Base-by-base conservation (phyloP, 2,329 filamentous ascomycete species). In the Pyrenochaeta sp. region DNA sequence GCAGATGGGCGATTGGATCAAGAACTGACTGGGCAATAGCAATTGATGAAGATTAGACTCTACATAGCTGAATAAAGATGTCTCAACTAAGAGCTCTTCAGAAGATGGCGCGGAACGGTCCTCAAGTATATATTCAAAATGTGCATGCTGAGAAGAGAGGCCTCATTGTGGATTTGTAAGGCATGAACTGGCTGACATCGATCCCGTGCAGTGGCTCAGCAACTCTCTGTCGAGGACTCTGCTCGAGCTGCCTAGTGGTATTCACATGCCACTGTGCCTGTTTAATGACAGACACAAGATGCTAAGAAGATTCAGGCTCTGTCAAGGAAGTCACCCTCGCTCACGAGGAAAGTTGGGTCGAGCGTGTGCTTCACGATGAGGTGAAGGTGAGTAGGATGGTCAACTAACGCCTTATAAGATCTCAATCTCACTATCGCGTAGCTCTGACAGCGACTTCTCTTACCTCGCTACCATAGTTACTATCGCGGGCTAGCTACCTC, bases 1-100 rank as follows among this genome's bases (percentile, higher is more conserved):
- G 56, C 57, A 74, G 30, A 72, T 76, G 66, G 72, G 66, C 5
- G 61, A 68, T 33, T 68, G 62, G 61, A 43, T 57, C 5, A 41
- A 66, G 21, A 51, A 43, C 29, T 55, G 18, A 27, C 39, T n/a
- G 39, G 10, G 23, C 4, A 18, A 30, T 17, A 21, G 7, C 4
- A 9, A 11, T 18, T 18, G n/a, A 7, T 21, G 18, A 11, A 40
- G 15, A 14, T 7, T 49, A 27, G 9, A 27, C 4, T 27, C 23
- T 27, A 27, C 23, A 4, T 27, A 27, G 23, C 23, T 27, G 23
- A 27, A n/a, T n/a, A n/a, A n/a, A n/a, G n/a, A n/a, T n/a, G n/a
- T n/a, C n/a, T n/a, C n/a, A n/a, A n/a, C n/a, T n/a, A n/a, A n/a
- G n/a, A n/a, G 23, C 23, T 27, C 4, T 27, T 27, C 23, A 27